A percentile compares a stretch with the other conserved stretches of the same genome.
phyloP scores from a whole-genome alignment of 2,329 filamentous ascomycete species.

The Cladosporium colombiae region DNA sequence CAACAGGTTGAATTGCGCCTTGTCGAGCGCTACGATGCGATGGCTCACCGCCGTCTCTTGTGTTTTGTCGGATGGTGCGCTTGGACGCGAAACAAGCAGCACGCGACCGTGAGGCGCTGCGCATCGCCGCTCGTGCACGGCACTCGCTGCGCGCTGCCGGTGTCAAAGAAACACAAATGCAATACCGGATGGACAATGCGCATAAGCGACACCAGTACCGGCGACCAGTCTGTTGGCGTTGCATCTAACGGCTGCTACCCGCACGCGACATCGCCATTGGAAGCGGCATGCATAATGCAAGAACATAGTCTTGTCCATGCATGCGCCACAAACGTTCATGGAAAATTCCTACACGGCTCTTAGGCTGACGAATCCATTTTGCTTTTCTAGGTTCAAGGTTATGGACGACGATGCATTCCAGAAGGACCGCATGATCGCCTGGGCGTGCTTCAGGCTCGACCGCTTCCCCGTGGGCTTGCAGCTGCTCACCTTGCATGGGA shows the following conservation, averaged over 20 bases:
- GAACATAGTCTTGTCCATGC: neutral
- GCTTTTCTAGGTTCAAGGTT: constrained; percentile 67
- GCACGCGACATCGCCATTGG: neutral
- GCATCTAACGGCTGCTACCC: neutral
- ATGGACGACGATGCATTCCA: constrained; percentile 80
- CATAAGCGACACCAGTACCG: constrained; percentile 9
- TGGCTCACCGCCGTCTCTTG: constrained; percentile 11
- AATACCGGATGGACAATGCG: neutral
- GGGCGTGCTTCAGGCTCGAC: constrained; percentile 86
- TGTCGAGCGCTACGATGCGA: neutral
- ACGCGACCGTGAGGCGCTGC: constrained; percentile 4
- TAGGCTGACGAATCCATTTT: neutral
- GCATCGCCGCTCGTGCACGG: neutral
- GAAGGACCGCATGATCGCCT: constrained; percentile 74
- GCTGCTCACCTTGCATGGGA: constrained; percentile 72
- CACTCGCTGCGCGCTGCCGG: constrained; percentile 10
- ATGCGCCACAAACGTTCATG: neutral
- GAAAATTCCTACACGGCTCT: neutral
- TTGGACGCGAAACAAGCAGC: neutral
- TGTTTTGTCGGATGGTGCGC: neutral
- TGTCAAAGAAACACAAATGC: neutral
- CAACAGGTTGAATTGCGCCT: neutral
- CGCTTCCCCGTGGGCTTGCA: constrained; percentile 73
- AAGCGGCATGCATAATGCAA: constrained; percentile 6
- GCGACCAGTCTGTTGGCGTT: constrained; percentile 1